Conservation (phyloP, 176 grass and related monocot species). For the Eragrostis curvula region DNA sequence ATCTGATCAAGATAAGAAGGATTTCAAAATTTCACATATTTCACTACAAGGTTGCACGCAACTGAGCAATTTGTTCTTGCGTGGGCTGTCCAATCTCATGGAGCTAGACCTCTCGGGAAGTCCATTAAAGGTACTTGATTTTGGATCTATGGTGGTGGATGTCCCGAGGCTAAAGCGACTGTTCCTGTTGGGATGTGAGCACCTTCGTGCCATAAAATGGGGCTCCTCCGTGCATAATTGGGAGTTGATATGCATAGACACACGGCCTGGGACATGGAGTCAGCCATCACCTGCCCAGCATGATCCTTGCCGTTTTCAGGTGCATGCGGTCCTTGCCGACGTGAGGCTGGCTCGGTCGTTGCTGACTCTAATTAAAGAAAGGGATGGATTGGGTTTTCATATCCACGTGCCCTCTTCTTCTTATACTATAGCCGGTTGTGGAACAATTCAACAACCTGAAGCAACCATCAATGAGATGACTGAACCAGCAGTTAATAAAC, state of each 20-base stretch:
- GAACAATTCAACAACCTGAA: background rate
- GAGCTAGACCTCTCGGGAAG: conserved; percentile 15
- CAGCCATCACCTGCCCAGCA: background rate
- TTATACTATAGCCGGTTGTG: no score
- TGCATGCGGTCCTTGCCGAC: conserved; percentile 32
- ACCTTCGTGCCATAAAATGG: background rate
- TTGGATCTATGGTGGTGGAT: background rate
- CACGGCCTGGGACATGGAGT: background rate
- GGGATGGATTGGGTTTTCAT: background rate
- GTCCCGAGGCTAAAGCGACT: conserved; percentile 2
- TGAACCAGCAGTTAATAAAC: background rate
- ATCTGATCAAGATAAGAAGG: background rate
- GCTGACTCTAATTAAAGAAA: fast-evolving
- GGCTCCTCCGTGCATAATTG: no score
- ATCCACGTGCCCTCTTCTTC: background rate
- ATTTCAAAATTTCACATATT: background rate
- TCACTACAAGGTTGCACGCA: conserved; percentile 19
- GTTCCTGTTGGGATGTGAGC: background rate
- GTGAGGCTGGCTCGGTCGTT: conserved; percentile 17
- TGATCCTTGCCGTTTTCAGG: background rate
- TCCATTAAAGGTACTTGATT: background rate
- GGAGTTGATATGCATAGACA: conserved; percentile 25
- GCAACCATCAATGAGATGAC: background rate
- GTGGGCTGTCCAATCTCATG: background rate
- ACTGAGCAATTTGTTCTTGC: background rate